Base-by-base conservation (phyloP, 2,329 filamentous ascomycete genomes). In the Nectriaceae sp. region DNA sequence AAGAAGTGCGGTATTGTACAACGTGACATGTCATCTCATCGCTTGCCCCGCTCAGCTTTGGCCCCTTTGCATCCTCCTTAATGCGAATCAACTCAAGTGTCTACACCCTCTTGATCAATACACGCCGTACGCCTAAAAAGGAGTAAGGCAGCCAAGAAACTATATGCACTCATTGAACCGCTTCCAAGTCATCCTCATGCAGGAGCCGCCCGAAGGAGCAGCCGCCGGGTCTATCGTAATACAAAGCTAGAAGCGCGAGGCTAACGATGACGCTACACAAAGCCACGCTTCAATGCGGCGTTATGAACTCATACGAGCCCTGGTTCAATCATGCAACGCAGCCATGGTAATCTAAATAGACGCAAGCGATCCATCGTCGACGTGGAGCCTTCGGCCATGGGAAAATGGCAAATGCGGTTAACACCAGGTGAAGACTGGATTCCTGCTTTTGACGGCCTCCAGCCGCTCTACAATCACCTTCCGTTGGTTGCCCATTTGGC, bases 371-470 rank as follows among this genome's bases (percentile, higher is more conserved):
- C 26, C 26, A 31, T 8, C 8, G 26, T 8, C 26, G 15, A 31
- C 10, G 10, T 37, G 35, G 18, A 37, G 35, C 35, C 35, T 8
- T 11, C 10, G 33, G 22, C 15, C 38, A 26, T 19, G 38, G 3
- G 18, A 19, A 37, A 20, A 44, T 33, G 40, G 24, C 11, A 10
- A 40, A 43, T 48, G 38, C 40, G 50, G 48, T 75, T 75, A 97
- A 76, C 94, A 99, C 89, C 94, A 99, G 38, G 89, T 96, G 71
- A 99, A 99, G 24, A 99, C 91, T 2, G 94, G 94, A 66, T 96
- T 95, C 67, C 88, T 88, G 65, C 86, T 90, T 78, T 97, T 97
- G 53, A 99, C 94, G 51, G 93, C 89, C 76, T 99, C 94, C 49
- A 99, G 74, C 54, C 94, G 80, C 76, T 99, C 94, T 40, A 99